Evolutionary conservation across 169 alveolate genomes (phyloP), one percentile per base, ranked within the genome.

Genomic region (Prorocentrum cordatum): DNA sequence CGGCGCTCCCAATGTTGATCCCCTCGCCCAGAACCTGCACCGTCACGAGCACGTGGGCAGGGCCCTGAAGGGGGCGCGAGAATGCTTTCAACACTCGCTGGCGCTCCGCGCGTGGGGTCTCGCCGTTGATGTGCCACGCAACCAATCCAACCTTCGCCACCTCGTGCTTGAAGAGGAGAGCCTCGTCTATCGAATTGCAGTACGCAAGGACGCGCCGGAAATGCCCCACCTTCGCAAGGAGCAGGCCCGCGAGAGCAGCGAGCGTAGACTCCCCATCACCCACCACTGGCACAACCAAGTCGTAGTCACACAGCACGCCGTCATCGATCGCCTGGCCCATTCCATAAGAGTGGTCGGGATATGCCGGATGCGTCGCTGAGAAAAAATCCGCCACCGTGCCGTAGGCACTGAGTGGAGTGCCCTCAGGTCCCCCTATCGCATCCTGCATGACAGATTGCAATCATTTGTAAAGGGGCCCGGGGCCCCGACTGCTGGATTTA

Each of bases 11-110:
- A 18, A 77, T 77, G 62, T 77, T 77, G 47, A 77, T 62, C 20
- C 87, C 87, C 50, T 77, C 87, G 3, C 87, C 87, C 47, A 77
- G 66, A 18, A 77, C 75, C n/a, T 77, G 71, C 0, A 77, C 87
- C 5, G 87, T 77, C 18, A 77, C 87, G n/a, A 77, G 73, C 45
- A 77, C 88, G 20, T 77, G 72, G 26, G 27, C 88, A 3, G 64
- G 66, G 24, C 14, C 59, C 73, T 0, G 45, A 72, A 77, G 27
- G 0, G 18, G 24, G 1, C 66, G 75, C 0, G 88, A 27, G 24
- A 77, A 77, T n/a, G n/a, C 64, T 2, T 2, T 1, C 22, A 77
- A n/a, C 33, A 27, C 75, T 16, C 14, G 20, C 26, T 7, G 18
- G 20, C 88, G 27, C 20, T 59, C n/a, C 6, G 32, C 38, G 0